Evolutionary conservation across 208 protist species (phyloP).

Genomic region (Trichomonas gallinae): DNA sequence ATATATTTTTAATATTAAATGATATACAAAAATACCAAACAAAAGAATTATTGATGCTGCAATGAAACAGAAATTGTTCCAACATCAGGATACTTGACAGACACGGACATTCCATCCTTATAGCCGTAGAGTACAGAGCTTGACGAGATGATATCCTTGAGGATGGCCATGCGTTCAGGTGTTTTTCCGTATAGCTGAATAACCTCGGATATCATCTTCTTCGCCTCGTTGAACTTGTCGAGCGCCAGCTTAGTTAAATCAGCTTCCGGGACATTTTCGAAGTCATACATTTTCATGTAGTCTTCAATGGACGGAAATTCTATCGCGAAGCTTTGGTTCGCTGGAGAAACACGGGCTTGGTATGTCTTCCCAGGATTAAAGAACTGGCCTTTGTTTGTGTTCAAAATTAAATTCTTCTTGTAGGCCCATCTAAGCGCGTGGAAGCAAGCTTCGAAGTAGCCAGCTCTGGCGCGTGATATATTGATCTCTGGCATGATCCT

Average conservation of each 20-base stretch:
- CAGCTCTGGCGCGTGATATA: not conserved
- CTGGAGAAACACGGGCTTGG: not conserved
- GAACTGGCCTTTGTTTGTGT: not conserved
- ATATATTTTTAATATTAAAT: not conserved
- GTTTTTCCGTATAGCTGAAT: not conserved
- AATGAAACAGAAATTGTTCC: not conserved
- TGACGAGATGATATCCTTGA: not conserved
- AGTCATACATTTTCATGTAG: not conserved
- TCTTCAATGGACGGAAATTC: not conserved
- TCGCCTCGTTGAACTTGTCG: not conserved
- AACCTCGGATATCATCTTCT: not conserved
- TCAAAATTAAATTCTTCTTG: not conserved
- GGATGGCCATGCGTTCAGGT: not conserved
- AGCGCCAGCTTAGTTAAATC: not conserved
- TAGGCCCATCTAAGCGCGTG: not conserved
- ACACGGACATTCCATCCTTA: not conserved
- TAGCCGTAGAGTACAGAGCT: not conserved
- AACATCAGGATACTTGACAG: not conserved
- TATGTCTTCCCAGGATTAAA: not conserved
- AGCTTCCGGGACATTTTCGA: not conserved
- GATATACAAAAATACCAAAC: not conserved
- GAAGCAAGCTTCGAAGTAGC: not conserved
- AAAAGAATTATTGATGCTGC: not conserved
- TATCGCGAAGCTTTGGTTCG: not conserved
- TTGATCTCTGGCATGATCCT: not conserved